Evolutionary conservation across 1,139 yeast genomes (phyloP).

Genomic region (Taphrina confusa): DNA sequence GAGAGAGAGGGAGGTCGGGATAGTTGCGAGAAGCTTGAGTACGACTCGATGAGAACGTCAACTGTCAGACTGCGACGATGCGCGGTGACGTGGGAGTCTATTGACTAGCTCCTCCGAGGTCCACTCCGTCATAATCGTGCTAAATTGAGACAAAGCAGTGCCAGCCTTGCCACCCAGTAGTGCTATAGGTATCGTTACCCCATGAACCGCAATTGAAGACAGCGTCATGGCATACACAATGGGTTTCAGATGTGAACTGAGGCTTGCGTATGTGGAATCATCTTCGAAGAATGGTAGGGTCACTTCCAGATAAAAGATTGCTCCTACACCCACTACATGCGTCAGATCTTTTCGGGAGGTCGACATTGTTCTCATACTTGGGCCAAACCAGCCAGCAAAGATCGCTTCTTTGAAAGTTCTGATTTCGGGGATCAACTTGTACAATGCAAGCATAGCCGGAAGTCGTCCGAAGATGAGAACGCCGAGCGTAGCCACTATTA

Average conservation of each 20-base stretch:
- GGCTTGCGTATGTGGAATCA: slow-evolving; percentile 34
- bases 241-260: slow-evolving; percentile 41
- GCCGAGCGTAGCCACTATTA: slow-evolving; percentile 45
- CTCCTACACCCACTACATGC: slow-evolving; percentile 50
- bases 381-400: slow-evolving; percentile 52
- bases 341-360: neutral
- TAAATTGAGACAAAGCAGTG: slow-evolving; percentile 1
- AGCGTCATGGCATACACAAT: slow-evolving; percentile 44
- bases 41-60: no score
- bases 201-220: slow-evolving; percentile 44
- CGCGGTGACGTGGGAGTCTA: neutral
- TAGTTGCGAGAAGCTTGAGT: no score
- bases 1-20: no score
- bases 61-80: neutral
- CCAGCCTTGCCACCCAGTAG: slow-evolving; percentile 29
- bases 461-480: slow-evolving; percentile 47
- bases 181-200: slow-evolving; percentile 44
- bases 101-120: neutral
- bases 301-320: slow-evolving; percentile 44
- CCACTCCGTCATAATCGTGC: neutral
- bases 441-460: slow-evolving; percentile 47
- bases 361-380: slow-evolving; percentile 40
- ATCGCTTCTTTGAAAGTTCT: slow-evolving; percentile 49
- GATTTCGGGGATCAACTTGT: slow-evolving; percentile 48
- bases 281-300: slow-evolving; percentile 40